Evolutionary conservation across 192 early-diverging fungal species (phyloP).

Genomic region (Coemansia sp.): DNA sequence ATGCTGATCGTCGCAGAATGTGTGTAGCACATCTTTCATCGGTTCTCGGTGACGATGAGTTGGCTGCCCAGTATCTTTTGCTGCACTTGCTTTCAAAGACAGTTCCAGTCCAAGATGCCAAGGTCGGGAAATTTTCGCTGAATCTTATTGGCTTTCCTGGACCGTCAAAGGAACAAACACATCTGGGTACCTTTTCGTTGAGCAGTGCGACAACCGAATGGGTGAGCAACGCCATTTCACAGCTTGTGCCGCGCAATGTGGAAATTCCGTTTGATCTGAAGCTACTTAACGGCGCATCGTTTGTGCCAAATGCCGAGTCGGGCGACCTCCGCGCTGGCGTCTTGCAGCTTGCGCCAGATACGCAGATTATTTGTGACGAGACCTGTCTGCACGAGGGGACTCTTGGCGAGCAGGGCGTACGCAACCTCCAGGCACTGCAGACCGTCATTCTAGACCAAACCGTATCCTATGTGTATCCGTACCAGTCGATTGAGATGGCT

Average conservation of each 20-base stretch:
- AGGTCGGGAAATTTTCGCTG: conserved; percentile 69
- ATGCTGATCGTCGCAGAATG: conserved; percentile 23
- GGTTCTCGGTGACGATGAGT: conserved; percentile 60
- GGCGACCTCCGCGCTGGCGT: conserved; percentile 61
- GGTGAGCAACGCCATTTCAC: conserved; percentile 43
- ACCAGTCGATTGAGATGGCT: conserved; percentile 66
- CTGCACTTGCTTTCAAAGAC: conserved; percentile 66
- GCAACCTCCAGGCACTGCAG: conserved; percentile 68
- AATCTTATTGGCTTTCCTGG: conserved; percentile 61
- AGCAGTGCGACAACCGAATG: conserved; percentile 32
- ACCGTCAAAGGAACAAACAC: not conserved
- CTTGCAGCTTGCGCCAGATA: conserved; percentile 63
- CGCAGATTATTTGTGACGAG: conserved; percentile 68
- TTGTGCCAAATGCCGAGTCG: conserved; percentile 60
- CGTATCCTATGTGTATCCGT: conserved; percentile 70
- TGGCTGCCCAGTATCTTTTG: conserved; percentile 69
- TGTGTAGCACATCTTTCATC: conserved; percentile 56
- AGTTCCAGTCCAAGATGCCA: conserved; percentile 45
- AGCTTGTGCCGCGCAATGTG: conserved; percentile 60
- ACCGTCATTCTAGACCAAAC: conserved; percentile 62
- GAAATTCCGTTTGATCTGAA: conserved; percentile 64
- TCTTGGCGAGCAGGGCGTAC: conserved; percentile 64
- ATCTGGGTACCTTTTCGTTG: conserved; percentile 17
- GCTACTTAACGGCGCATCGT: conserved; percentile 59
- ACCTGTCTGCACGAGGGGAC: conserved; percentile 70